phyloP scores from a whole-genome alignment of 768 basidiomycete genomes.

The Boletus tomentosulus region DNA sequence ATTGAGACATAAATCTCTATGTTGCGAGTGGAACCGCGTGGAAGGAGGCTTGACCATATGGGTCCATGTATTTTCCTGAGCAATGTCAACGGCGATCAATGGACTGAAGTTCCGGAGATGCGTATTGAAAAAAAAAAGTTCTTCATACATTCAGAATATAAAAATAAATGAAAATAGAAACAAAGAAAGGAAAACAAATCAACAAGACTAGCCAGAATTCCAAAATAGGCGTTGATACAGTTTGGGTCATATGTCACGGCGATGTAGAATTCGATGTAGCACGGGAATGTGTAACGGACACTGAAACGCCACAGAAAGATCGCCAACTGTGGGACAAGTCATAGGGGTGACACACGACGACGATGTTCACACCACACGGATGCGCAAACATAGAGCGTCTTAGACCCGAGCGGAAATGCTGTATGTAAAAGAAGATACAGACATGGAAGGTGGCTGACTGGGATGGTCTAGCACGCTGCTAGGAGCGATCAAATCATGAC shows the following conservation, averaged over 20 bases:
- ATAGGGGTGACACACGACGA: conserved; percentile 8
- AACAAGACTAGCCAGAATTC: no score
- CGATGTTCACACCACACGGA: background rate
- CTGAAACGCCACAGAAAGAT: conserved; percentile 18
- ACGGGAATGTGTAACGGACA: conserved; percentile 12
- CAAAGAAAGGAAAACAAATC: conserved; percentile 7
- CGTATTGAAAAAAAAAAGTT: conserved; percentile 10
- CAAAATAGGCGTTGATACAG: no score
- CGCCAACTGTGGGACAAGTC: conserved; percentile 3
- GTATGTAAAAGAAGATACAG: conserved; percentile 29
- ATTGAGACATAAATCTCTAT: conserved; percentile 10
- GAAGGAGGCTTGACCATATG: conserved; percentile 29
- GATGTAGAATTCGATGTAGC: background rate
- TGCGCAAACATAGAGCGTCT: conserved; percentile 12
- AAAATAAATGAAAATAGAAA: conserved; percentile 16
- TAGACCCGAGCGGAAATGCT: conserved; percentile 23
- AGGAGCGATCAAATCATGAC: conserved; percentile 29
- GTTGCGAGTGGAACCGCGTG: conserved; percentile 25
- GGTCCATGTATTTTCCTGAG: conserved; percentile 27
- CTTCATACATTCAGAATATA: conserved; percentile 14
- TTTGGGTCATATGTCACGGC: no score
- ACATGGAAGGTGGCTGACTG: conserved; percentile 22
- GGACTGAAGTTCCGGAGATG: conserved; percentile 21
- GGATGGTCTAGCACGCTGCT: conserved; percentile 14
- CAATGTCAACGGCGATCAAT: conserved; percentile 34